Evolutionary conservation across 495 filamentous ascomycete genomes (phyloP).

Genomic region (Lasiosphaeriaceae sp.): DNA sequence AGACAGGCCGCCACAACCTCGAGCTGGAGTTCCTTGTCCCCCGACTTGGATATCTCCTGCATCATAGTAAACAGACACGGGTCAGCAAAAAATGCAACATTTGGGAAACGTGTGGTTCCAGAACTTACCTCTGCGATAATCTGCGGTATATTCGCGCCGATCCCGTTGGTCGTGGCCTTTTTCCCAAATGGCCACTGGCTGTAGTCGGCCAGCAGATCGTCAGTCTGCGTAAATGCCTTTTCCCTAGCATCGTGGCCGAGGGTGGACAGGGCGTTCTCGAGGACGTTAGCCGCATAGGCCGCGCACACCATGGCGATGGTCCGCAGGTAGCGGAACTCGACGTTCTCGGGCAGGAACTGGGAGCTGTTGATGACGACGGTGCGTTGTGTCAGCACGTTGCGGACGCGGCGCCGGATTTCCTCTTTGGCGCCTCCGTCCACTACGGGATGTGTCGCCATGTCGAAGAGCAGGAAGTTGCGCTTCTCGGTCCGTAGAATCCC

Average conservation of each 20-base stretch:
- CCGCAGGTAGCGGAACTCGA: constrained; percentile 87
- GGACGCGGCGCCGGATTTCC: constrained; percentile 86
- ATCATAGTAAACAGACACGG: not conserved
- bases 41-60: constrained; percentile 71
- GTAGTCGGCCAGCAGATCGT: constrained; percentile 92
- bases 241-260: constrained; percentile 92
- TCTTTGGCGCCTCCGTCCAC: constrained; percentile 96
- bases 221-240: constrained; percentile 91
- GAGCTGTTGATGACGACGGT: constrained; percentile 83
- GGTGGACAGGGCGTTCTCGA: constrained; percentile 93
- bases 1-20: constrained; percentile 96
- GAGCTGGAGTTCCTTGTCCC: constrained; percentile 91
- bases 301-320: constrained; percentile 96
- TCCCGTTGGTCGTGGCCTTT: constrained; percentile 69
- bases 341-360: constrained; percentile 86
- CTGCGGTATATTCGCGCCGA: constrained; percentile 92
- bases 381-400: constrained; percentile 86
- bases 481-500: constrained; percentile 98
- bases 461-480: constrained; percentile 97
- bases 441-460: constrained; percentile 99
- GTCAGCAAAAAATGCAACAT: not conserved
- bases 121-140: constrained; percentile 65
- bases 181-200: constrained; percentile 94
- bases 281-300: constrained; percentile 94
- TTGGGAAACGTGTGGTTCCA: not conserved